Conservation (phyloP, 345 rosid genomes). For the Populus nigra region DNA sequence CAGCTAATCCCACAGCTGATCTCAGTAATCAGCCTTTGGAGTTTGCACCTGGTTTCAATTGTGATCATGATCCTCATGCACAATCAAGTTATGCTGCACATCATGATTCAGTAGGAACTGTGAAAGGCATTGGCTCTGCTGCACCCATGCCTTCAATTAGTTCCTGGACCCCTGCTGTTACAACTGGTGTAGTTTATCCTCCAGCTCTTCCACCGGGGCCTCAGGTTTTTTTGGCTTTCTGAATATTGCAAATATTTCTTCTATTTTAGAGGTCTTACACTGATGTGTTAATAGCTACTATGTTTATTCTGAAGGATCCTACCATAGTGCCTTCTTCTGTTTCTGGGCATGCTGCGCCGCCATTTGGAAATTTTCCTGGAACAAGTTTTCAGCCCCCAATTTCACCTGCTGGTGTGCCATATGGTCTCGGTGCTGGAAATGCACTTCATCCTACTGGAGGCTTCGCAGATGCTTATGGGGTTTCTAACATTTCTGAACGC, state of each 20-base stretch:
- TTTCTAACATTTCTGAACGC: constrained; percentile 60
- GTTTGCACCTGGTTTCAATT: constrained; percentile 55
- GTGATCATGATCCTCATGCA: constrained; percentile 42
- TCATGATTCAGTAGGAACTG: constrained; percentile 40
- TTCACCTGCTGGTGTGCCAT: constrained; percentile 51
- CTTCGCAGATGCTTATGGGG: constrained; percentile 69
- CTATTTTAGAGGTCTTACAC: not conserved
- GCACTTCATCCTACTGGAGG: constrained; percentile 57
- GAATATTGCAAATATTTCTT: constrained; percentile 6
- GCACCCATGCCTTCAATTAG: constrained; percentile 35
- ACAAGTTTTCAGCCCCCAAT: constrained; percentile 54
- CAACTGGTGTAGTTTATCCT: constrained; percentile 56
- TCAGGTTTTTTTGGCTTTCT: constrained; percentile 45
- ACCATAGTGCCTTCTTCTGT: constrained; percentile 49
- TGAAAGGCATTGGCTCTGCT: constrained; percentile 35
- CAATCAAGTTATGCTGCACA: constrained; percentile 48
- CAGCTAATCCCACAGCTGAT: constrained; percentile 42
- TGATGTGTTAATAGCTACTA: constrained; percentile 19
- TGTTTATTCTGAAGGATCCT: constrained; percentile 58
- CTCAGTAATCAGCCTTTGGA: constrained; percentile 68
- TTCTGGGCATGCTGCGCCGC: constrained; percentile 57
- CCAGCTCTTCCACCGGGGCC: constrained; percentile 48
- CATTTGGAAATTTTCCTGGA: constrained; percentile 72
- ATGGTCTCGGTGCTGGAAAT: constrained; percentile 51
- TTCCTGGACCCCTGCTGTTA: constrained; percentile 60